Base-by-base conservation (phyloP, 768 basidiomycete species). In the Amanita polypyramis region DNA sequence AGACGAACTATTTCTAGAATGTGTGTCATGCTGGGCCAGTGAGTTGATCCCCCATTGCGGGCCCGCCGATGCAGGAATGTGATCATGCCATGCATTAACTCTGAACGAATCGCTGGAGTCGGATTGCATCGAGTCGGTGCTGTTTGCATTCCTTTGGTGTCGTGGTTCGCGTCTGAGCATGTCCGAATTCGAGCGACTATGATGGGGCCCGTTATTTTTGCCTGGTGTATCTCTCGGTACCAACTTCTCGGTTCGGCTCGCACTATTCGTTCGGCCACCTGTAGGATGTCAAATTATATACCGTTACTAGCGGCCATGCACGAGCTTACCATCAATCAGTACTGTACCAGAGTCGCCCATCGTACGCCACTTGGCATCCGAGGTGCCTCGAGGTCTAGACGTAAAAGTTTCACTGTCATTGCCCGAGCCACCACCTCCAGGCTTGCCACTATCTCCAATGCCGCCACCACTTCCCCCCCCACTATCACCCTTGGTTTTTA, bases 311-410 rank as follows among this genome's bases (percentile, higher is more conserved):
- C 20, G 2, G 15, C 17, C 4, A 8, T 11, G 19, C 25, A 35
- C n/a, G 30, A 14, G 25, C 49, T 54, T 27, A 55, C 54, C 50
- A 23, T 53, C 52, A 20, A 34, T 23, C 33, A 20, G 42, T 45
- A 40, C 49, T 32, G 46, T 44, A 15, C 30, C 43, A 11, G 46
- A 34, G 39, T 60, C 59, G 38, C 59, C 62, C 56, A 64, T 55
- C 23, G 60, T 65, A 35, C 66, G 66, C 74, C 74, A 76, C 43
- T 66, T 74, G n/a, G 77, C 75, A 56, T 89, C 85, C 25, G 82
- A 84, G 52, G 85, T 77, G n/a, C 85, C 85, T 44, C 86, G 74
- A 15, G 81, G 80, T 2, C 76, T 71, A 11, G 76, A 66, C 58
- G 54, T 61, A 51, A 72, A 62, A 60, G 64, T 64, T 61, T 55